A percentile compares a stretch with the other conserved stretches of the same genome.
phyloP scores from a whole-genome alignment of 1,139 yeast genomes.

The Magnusiomyces ingens region DNA sequence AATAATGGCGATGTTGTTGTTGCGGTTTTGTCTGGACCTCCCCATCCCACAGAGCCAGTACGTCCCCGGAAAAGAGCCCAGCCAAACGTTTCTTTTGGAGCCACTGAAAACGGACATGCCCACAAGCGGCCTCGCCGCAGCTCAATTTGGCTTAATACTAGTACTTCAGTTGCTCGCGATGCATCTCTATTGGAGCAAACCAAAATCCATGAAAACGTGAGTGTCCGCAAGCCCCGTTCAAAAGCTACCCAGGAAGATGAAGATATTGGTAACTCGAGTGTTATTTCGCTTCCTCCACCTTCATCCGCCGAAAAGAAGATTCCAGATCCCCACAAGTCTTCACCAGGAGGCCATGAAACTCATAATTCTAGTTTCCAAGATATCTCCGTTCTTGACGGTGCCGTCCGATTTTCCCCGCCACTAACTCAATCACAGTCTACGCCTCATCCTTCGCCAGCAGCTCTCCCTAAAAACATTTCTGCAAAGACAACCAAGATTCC shows the following conservation, averaged over 20 bases:
- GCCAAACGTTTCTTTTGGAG: background rate
- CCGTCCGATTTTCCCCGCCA: too few relatives aligned
- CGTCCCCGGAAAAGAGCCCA: background rate
- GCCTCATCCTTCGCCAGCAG: too few relatives aligned
- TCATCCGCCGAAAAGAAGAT: background rate
- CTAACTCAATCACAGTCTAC: too few relatives aligned
- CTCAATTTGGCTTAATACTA: constrained; percentile 1
- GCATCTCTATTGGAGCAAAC: background rate
- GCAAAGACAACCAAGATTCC: too few relatives aligned
- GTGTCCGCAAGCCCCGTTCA: background rate
- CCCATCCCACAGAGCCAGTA: background rate
- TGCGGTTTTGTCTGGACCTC: constrained; percentile 7
- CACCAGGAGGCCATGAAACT: background rate
- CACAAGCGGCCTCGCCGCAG: background rate
- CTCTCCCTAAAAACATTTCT: too few relatives aligned
- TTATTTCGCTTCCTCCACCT: constrained; percentile 3
- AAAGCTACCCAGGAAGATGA: background rate
- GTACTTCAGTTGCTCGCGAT: background rate
- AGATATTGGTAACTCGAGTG: background rate
- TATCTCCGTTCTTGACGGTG: too few relatives aligned
- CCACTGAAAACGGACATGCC: background rate
- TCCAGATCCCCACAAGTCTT: constrained; percentile 1
- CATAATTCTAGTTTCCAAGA: too few relatives aligned
- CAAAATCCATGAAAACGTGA: background rate
- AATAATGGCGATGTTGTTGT: constrained; percentile 45